Percentiles rank a stretch among this genome's conserved stretches.
These are phyloP conservation scores for Glycine latifolia DNA, from an alignment of 306 rosid genomes.

Conservation along the genomic window DNA sequence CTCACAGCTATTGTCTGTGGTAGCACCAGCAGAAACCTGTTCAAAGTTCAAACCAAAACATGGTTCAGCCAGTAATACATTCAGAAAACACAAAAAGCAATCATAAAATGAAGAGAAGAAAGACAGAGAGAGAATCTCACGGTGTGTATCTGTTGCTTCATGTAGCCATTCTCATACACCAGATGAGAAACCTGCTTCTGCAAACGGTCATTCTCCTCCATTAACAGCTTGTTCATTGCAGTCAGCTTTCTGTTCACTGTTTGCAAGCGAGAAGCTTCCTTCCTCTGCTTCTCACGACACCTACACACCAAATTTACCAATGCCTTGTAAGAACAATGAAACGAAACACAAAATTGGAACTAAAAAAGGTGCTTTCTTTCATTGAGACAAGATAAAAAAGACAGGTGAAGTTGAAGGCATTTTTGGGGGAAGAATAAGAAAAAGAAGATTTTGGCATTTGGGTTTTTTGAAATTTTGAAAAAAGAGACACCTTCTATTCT, in stretches of 20 bases:
- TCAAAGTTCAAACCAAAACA: not conserved
- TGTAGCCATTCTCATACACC: conserved; percentile 91
- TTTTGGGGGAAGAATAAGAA: not conserved
- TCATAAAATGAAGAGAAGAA: not conserved
- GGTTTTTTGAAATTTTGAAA: not conserved
- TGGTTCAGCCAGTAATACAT: not conserved
- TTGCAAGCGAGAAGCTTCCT: conserved; percentile 91
- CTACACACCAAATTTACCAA: conserved; percentile 45
- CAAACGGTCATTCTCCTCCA: conserved; percentile 98
- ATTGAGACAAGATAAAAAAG: not conserved
- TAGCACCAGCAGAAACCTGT: conserved; percentile 86
- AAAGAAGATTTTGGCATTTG: not conserved
- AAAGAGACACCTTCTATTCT: conserved; percentile 77
- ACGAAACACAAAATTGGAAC: not conserved
- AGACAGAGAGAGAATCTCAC: conserved; percentile 45
- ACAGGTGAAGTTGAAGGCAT: not conserved
- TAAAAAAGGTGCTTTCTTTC: conserved; percentile 4
- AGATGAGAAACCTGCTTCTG: conserved; percentile 98
- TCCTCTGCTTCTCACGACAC: conserved; percentile 98
- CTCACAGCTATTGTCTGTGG: conserved; percentile 99
- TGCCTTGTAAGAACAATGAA: not conserved
- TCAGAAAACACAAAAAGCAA: not conserved
- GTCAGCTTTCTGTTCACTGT: conserved; percentile 86
- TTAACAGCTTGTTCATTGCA: conserved; percentile 91
- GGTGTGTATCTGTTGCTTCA: conserved; percentile 81